Conservation (phyloP, 2,329 filamentous ascomycete species). For the Sporothrix humicola region DNA sequence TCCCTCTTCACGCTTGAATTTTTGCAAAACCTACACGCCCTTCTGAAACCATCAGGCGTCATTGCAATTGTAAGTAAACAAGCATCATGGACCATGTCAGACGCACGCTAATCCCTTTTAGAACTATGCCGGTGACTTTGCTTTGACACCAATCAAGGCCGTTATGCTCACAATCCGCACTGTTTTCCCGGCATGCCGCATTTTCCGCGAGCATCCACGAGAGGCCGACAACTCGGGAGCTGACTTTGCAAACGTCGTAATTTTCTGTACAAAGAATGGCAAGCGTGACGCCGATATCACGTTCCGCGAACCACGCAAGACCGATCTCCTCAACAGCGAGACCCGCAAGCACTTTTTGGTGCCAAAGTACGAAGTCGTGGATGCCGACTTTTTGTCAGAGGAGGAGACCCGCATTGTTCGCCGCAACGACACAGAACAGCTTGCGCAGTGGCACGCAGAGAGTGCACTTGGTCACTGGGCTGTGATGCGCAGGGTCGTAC, state of each 20-base stretch:
- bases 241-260: constrained; percentile 94
- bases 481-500: constrained; percentile 87
- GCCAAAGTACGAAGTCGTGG: constrained; percentile 72
- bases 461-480: constrained; percentile 86
- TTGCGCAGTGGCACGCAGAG: constrained; percentile 73
- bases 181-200: constrained; percentile 87
- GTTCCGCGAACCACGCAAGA: constrained; percentile 69
- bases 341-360: constrained; percentile 72
- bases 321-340: constrained; percentile 75
- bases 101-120: constrained; percentile 44
- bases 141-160: constrained; percentile 74
- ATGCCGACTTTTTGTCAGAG: constrained; percentile 53
- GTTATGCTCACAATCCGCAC: constrained; percentile 80
- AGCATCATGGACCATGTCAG: not conserved
- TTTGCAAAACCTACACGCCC: constrained; percentile 68
- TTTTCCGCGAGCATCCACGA: constrained; percentile 79
- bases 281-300: constrained; percentile 45
- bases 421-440: constrained; percentile 66
- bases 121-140: constrained; percentile 94
- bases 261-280: constrained; percentile 80
- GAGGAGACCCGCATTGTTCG: constrained; percentile 61
- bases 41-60: constrained; percentile 79
- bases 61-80: constrained; percentile 78
- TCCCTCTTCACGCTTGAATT: constrained; percentile 88
- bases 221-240: constrained; percentile 56